These are phyloP conservation scores for Heliamphora pulchella DNA, from an alignment of 179 eudicot species.

Conservation along the genomic window DNA sequence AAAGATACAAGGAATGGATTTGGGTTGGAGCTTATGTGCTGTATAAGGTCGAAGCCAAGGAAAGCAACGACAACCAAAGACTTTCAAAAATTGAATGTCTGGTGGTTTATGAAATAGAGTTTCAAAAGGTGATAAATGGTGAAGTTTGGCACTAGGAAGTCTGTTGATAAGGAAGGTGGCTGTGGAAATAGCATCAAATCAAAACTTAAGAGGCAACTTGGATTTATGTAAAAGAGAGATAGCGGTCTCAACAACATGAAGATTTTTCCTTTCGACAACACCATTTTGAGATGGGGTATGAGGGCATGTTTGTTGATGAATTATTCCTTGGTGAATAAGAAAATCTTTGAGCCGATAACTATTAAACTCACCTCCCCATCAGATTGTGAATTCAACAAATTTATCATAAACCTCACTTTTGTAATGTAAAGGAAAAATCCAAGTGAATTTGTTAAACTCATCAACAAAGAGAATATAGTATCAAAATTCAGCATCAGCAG, in stretches of 20 bases:
- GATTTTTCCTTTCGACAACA: conserved; percentile 9
- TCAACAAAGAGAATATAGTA: too few species aligned
- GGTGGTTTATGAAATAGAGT: neutral
- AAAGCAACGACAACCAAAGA: too few species aligned
- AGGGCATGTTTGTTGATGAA: conserved; percentile 16
- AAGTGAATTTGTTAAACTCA: too few species aligned
- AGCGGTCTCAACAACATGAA: conserved; percentile 12
- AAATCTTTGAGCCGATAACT: neutral
- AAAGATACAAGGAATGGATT: too few species aligned
- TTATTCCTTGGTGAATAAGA: neutral
- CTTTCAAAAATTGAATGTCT: neutral
- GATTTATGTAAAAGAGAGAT: conserved; percentile 10
- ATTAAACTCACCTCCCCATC: neutral
- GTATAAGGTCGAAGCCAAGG: too few species aligned
- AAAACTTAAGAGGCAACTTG: neutral
- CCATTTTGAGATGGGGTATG: conserved; percentile 16
- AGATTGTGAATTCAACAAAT: too few species aligned
- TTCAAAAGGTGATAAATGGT: neutral
- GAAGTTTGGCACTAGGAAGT: conserved; percentile 2
- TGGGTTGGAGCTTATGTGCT: too few species aligned
- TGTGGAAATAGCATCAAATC: conserved; percentile 16
- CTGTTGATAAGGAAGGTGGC: conserved; percentile 10
- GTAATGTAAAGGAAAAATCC: too few species aligned
- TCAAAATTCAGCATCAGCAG: too few species aligned
- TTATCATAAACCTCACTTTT: too few species aligned